Conservation (phyloP, 371 early-diverging fungal species). For the Lichtheimia hyalospora region DNA sequence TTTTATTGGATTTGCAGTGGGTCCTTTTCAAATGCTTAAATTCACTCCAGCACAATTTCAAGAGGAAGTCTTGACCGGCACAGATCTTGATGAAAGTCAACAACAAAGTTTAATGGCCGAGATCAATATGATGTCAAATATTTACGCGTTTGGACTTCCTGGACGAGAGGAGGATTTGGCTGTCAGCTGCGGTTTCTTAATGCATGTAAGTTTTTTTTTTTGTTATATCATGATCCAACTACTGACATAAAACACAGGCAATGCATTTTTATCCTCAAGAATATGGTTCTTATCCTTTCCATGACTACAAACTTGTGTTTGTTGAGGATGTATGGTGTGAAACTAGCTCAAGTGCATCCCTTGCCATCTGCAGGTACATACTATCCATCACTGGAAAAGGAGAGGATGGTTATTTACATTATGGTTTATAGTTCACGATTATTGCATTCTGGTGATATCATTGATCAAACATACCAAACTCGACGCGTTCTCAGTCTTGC, state of each 20-base stretch:
- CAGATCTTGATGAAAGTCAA: constrained; percentile 52
- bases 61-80: constrained; percentile 43
- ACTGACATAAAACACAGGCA: constrained; percentile 35
- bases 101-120: constrained; percentile 47
- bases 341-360: constrained; percentile 69
- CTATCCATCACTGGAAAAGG: too few species aligned
- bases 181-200: constrained; percentile 68
- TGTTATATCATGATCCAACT: too few species aligned
- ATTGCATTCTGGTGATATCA: constrained; percentile 70
- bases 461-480: constrained; percentile 88
- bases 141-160: constrained; percentile 70
- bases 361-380: constrained; percentile 62
- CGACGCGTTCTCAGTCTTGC: constrained; percentile 71
- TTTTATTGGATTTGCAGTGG: constrained; percentile 72
- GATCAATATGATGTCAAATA: constrained; percentile 58
- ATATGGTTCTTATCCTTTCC: constrained; percentile 86
- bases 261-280: constrained; percentile 86
- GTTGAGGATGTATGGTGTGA: constrained; percentile 77
- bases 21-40: constrained; percentile 66
- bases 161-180: constrained; percentile 60
- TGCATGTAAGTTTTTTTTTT: constrained; percentile 52
- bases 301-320: constrained; percentile 86
- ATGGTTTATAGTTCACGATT: constrained; percentile 57
- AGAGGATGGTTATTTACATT: background rate
- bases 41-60: constrained; percentile 45